Conservation (phyloP, 345 rosid genomes). For the Moricandia moricandioides region DNA sequence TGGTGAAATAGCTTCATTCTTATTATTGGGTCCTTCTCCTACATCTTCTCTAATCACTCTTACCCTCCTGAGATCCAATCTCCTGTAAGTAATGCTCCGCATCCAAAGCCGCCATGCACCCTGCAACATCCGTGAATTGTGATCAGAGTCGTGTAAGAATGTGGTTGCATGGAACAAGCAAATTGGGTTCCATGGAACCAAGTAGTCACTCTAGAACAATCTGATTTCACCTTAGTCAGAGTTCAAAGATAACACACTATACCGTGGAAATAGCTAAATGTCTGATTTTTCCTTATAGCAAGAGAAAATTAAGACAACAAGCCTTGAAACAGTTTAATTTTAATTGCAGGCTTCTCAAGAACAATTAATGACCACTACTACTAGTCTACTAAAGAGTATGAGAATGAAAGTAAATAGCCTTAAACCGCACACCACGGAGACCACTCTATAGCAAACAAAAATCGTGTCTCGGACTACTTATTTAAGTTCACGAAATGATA, state of each 20-base stretch:
- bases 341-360: not conserved
- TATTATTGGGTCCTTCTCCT: not conserved
- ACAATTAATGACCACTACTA: not conserved
- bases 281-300: not conserved
- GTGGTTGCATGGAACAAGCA: not conserved
- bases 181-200: not conserved
- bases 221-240: not conserved
- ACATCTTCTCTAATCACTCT: constrained; percentile 45
- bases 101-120: constrained; percentile 99
- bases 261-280: not conserved
- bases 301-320: not conserved
- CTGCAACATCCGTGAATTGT: constrained; percentile 42
- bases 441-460: constrained; percentile 4
- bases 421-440: not conserved
- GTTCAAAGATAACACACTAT: not conserved
- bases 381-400: not conserved
- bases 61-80: constrained; percentile 64
- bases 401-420: not conserved
- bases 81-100: constrained; percentile 97
- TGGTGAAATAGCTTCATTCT: not conserved
- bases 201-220: not conserved
- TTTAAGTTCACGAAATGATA: not conserved
- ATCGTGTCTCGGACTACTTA: constrained; percentile 2
- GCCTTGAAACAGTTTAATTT: not conserved
- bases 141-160: constrained; percentile 1